Percentiles rank a stretch among this genome's conserved stretches.
phyloP scores from a whole-genome alignment of 352 stramenopile genomes.

The Phytophthora syringae region DNA sequence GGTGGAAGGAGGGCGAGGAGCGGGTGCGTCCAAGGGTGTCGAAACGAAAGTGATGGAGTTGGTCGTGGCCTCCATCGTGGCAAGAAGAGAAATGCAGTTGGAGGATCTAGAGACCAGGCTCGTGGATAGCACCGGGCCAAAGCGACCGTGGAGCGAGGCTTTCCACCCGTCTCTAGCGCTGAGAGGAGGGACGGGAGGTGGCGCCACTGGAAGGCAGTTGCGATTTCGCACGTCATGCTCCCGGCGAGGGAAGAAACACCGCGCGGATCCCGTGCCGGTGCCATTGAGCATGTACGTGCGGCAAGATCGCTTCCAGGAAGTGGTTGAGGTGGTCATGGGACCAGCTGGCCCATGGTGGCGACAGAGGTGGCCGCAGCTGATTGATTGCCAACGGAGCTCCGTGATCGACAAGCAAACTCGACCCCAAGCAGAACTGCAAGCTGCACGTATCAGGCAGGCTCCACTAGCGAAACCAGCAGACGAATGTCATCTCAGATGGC shows the following conservation, averaged over 20 bases:
- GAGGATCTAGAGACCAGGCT: constrained; percentile 29
- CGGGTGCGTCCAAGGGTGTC: constrained; percentile 14
- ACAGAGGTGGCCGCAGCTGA: constrained; percentile 4
- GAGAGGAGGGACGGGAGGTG: constrained; percentile 29
- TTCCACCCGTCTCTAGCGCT: constrained; percentile 37
- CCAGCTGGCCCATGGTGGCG: constrained; percentile 2
- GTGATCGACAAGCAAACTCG: no score
- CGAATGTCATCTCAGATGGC: no score
- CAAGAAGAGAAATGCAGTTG: constrained; percentile 33
- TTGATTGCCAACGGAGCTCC: no score
- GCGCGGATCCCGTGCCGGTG: constrained; percentile 3
- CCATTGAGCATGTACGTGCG: not conserved
- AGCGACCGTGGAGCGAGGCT: constrained; percentile 14
- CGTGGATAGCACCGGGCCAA: constrained; percentile 4
- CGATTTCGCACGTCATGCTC: constrained; percentile 31
- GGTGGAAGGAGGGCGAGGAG: not conserved
- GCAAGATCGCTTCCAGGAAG: constrained; percentile 17
- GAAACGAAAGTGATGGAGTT: constrained; percentile 23
- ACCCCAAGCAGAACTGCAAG: no score
- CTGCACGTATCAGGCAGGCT: no score
- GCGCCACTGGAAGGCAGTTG: constrained; percentile 32
- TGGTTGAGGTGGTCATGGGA: not conserved
- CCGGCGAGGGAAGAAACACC: constrained; percentile 29
- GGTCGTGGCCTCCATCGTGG: constrained; percentile 25
- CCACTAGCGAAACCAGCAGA: no score